Conservation (phyloP, 768 basidiomycete genomes). For the Kwoniella dendrophila region DNA sequence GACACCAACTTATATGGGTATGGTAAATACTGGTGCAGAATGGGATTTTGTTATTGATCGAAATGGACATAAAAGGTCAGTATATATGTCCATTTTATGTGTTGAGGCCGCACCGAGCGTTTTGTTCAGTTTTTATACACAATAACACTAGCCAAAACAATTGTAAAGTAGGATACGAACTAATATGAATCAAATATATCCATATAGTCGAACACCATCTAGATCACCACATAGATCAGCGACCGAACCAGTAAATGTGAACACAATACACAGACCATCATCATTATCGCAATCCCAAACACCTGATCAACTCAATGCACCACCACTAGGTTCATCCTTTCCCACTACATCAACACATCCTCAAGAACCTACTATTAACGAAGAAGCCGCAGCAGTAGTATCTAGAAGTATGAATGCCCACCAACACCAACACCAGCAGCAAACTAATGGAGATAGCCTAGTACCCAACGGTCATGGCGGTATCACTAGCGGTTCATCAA, state of each 20-base stretch:
- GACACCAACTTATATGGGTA: slow-evolving; percentile 49
- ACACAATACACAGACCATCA: slow-evolving; percentile 21
- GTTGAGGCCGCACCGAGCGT: slow-evolving; percentile 7
- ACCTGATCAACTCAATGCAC: slow-evolving; percentile 3
- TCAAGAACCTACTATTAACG: slow-evolving; percentile 43
- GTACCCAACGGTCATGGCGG: slow-evolving; percentile 4
- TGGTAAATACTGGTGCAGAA: slow-evolving; percentile 51
- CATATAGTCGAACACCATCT: slow-evolving; percentile 33
- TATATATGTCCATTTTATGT: not conserved
- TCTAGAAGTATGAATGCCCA: slow-evolving; percentile 22
- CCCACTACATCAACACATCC: slow-evolving; percentile 24
- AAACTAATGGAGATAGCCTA: not conserved
- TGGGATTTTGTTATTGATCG: slow-evolving; percentile 50
- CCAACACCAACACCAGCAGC: slow-evolving; percentile 2
- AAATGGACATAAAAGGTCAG: slow-evolving; percentile 48
- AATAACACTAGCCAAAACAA: too few relatives aligned
- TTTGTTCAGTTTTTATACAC: not conserved
- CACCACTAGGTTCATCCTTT: slow-evolving; percentile 11
- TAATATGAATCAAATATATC: not conserved
- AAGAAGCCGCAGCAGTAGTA: slow-evolving; percentile 34
- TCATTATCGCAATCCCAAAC: slow-evolving; percentile 19
- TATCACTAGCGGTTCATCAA: not conserved
- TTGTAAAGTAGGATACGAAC: too few relatives aligned
- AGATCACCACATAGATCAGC: slow-evolving; percentile 37
- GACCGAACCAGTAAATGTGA: too few relatives aligned